phyloP scores from a whole-genome alignment of 352 stramenopile species.

The Pythium monospermum region DNA sequence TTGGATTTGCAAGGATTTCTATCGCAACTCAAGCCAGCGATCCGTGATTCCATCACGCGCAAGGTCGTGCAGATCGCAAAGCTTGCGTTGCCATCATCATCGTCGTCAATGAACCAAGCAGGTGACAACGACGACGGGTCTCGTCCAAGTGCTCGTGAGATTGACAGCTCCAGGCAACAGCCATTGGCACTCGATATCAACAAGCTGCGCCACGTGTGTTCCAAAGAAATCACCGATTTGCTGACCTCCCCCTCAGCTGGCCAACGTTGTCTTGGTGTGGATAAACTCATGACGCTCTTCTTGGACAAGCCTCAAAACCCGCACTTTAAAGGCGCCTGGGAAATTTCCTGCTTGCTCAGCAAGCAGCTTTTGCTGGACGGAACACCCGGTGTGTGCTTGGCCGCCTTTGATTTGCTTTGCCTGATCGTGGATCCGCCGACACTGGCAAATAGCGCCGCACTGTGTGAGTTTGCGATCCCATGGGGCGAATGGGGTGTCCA shows the following conservation, averaged over 20 bases:
- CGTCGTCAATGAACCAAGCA: not conserved
- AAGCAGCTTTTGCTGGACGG: slow-evolving; percentile 66
- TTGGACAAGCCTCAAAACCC: slow-evolving; percentile 23
- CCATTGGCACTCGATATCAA: slow-evolving; percentile 50
- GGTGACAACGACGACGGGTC: slow-evolving; percentile 1
- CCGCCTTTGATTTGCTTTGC: slow-evolving; percentile 50
- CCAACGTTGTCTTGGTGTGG: slow-evolving; percentile 46
- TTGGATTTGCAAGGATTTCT: slow-evolving; percentile 68
- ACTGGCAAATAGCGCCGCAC: no score
- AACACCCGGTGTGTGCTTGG: slow-evolving; percentile 40
- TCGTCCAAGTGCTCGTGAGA: slow-evolving; percentile 22
- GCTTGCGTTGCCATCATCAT: slow-evolving; percentile 2
- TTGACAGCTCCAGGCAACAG: slow-evolving; percentile 52
- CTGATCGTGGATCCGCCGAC: slow-evolving; percentile 44
- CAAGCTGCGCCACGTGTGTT: slow-evolving; percentile 52
- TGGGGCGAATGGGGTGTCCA: slow-evolving; percentile 81
- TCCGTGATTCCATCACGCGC: slow-evolving; percentile 64
- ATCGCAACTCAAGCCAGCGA: slow-evolving; percentile 54
- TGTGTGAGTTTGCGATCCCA: slow-evolving; percentile 48
- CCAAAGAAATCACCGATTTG: slow-evolving; percentile 43
- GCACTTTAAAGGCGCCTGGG: slow-evolving; percentile 57
- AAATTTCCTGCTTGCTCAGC: slow-evolving; percentile 59
- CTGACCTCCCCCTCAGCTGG: slow-evolving; percentile 35
- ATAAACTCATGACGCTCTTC: slow-evolving; percentile 50
- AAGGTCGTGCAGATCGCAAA: slow-evolving; percentile 72